Base-by-base conservation (phyloP, 129 eudicot species). In the Dittrichia graveolens region DNA sequence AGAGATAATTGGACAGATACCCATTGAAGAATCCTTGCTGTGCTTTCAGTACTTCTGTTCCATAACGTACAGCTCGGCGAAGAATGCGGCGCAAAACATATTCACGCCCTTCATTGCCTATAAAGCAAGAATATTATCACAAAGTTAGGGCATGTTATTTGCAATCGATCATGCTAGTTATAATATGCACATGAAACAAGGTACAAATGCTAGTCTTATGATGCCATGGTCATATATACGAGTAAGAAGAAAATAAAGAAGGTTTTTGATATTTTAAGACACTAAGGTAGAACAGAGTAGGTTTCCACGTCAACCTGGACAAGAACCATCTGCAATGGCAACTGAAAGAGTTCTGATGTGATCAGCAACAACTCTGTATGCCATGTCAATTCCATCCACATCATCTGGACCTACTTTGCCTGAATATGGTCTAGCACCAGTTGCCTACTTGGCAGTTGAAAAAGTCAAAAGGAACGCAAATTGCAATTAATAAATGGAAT, bases 21-120 rank as follows among this genome's bases (percentile, higher is more conserved):
- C 97, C 90, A 13, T 82, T 86, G 67, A 95, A 95, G 75, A 95
- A 95, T 35, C 99, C 99, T 79, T 74, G 87, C 40, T 86, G 67
- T 39, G 97, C 99, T 73, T 86, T 86, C 45, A 95, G 76, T 52
- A 95, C 99, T 85, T 95, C 97, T 40, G 91, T 90, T 8, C 99
- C 99, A 78, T 90, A 95, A 40, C 99, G 96, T 41, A 95, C 99
- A 48, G 99, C 99, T 44, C 99, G 87, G 6, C 99, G 88, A 75
- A 95, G 99, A 79, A 95, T 95, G 69, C 99, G 96, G 44, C 97
- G 81, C 16, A 95, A 72, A 59, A 95, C 99, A 81, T 95, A 95
- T 64, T 95, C 99, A 62, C 99, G 96, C 34, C 99, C 99, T 79
- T 95, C 99, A 56, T 90, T 95, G 10, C 99, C 99, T 95, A 82